Base-by-base conservation (phyloP, 805 yeast species). In the Candida sithepensis region DNA sequence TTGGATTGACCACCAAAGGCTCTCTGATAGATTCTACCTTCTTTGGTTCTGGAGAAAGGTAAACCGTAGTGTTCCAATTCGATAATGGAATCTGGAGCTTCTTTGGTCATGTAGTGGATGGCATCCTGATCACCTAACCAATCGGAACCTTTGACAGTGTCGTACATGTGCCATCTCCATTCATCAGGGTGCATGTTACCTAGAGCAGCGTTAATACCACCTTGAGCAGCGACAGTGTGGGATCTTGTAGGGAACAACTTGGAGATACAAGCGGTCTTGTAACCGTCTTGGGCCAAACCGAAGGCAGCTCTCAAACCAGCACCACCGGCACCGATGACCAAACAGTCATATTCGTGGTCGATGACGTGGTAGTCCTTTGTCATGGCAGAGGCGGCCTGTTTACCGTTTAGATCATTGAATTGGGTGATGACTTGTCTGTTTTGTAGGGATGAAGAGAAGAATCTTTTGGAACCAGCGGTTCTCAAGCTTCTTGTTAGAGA, bases 91-190 rank as follows among this genome's bases (percentile, higher is more conserved):
- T 83, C 81, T 39, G 98, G 97, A 23, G 99, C 99, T 74, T 92
- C 98, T 69, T 90, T 84, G 49, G 99, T 92, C 99, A 92, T 92
- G 75, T 92, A 92, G 74, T 92, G 98, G 67, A 94, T 92, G 47
- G 98, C 97, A 67, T 92, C 99, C 75, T 92, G 99, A 73, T 92
- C 99, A 65, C 99, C 99, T 54, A 92, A 82, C 99, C 99, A 92
- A 74, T 92, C 99, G 9, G 97, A 90, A 55, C 99, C 99, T 75
- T 92, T 92, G 61, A 92, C 98, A 61, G 99, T 92, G 68, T 92
- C 99, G 73, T 94, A 92, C 97, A 92, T 91, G 72, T 92, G 99
- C 97, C 98, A 94, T 71, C 88, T 96, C 99, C 99, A 92, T 75
- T 91, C 91, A 71, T 92, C 99, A 59, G 81, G 78, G 75, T 94